Conservation (phyloP, 352 stramenopile genomes). For the Pythium chondricola region DNA sequence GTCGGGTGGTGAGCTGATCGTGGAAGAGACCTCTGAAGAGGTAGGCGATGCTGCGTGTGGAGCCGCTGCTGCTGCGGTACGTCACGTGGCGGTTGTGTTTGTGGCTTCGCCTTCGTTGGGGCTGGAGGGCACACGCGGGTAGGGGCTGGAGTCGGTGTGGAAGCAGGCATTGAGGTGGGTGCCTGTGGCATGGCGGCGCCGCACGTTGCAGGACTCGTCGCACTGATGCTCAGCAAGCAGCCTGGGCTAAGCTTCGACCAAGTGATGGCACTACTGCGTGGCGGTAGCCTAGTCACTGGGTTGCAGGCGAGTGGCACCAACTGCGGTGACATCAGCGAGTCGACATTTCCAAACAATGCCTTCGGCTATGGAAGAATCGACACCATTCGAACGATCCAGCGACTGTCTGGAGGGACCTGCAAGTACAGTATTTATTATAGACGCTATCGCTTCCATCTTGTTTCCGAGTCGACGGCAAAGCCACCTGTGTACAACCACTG, state of each 20-base stretch:
- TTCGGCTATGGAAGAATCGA: conserved; percentile 30
- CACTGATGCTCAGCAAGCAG: conserved; percentile 23
- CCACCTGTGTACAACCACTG: too few species aligned
- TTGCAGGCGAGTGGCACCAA: conserved; percentile 3
- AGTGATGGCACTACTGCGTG: conserved; percentile 6
- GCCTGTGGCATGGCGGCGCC: conserved; percentile 30
- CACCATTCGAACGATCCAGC: conserved; percentile 3
- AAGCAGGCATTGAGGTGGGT: too few species aligned
- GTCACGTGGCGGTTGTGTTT: not conserved
- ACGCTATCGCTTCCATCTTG: too few species aligned
- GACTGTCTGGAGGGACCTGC: not conserved
- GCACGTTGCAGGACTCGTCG: conserved; percentile 23
- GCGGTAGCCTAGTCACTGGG: not conserved
- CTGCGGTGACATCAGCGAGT: conserved; percentile 12
- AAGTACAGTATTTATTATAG: too few species aligned
- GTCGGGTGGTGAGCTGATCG: too few species aligned
- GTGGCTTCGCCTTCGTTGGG: not conserved
- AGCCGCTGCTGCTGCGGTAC: conserved; percentile 6
- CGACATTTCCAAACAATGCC: conserved; percentile 24
- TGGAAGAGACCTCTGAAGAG: too few species aligned
- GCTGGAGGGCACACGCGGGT: not conserved
- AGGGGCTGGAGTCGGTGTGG: not conserved
- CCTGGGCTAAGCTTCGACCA: conserved; percentile 21
- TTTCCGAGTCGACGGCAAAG: too few species aligned
- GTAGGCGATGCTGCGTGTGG: conserved; percentile 5